Base-by-base conservation (phyloP, 2,329 filamentous ascomycete species). In the Coniochaeta ligniaria region DNA sequence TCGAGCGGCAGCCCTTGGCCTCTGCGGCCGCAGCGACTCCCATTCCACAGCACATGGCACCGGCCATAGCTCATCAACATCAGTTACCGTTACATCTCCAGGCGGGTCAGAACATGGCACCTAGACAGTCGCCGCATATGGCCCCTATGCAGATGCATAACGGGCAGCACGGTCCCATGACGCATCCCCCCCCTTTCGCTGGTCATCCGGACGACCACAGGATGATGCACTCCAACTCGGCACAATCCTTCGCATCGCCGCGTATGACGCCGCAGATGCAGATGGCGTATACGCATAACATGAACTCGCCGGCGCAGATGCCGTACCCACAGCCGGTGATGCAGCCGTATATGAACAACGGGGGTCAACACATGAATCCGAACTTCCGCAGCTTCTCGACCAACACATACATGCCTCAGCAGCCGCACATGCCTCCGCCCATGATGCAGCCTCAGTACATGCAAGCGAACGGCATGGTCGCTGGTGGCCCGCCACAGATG, bases 201-300 rank as follows among this genome's bases (percentile, higher is more conserved):
- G 87, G 86, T 62, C 31, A 35, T 38, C 86, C 87, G 66, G 93
- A 96, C 66, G 90, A 92, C 61, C 91, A 93, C 69, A 86, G 92
- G 58, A 96, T 97, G 90, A 90, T 95, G 76, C 91, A 90, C 61
- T 90, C 88, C 7, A 92, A 88, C 66, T 92, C 90, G 26, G 87
- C 87, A 3, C 92, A 93, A 68, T 91, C 92, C 2, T 95, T 92
- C 72, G 89, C 91, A 9, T 96, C 93, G 17, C 92, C 94, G 57
- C 86, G 92, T 58, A 83, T 92, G 66, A 83, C 86, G 58, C 31
- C 28, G 17, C 88, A 87, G 64, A 82, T 86, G 17, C 85, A 87
- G 33, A 84, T 91, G 72, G 83, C 84, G 3, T 93, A 92, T 66
- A 83, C 84, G 22, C 83, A 83, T 2, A 83, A 84, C 14, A 87